A percentile compares a stretch with the other conserved stretches of the same genome.
These are phyloP conservation scores for Cucurbita pepo DNA, from an alignment of 306 rosid genomes.

Conservation along the genomic window DNA sequence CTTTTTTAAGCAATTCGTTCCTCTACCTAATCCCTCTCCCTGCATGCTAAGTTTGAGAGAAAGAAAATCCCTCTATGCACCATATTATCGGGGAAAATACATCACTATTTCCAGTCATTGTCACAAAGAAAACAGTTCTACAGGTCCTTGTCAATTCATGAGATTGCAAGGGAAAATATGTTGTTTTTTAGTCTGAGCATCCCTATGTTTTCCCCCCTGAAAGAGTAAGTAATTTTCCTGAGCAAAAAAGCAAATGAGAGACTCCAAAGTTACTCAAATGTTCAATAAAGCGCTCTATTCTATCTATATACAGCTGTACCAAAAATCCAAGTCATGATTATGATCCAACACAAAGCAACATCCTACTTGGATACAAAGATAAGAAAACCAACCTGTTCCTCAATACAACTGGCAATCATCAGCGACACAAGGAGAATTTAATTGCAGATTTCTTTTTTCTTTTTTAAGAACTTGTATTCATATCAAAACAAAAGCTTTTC, in stretches of 20 bases:
- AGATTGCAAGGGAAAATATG: not conserved
- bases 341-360: conserved; percentile 59
- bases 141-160: conserved; percentile 1
- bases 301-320: conserved; percentile 29
- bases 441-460: not conserved
- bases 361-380: conserved; percentile 69
- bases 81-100: conserved; percentile 3
- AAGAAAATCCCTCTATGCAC: not conserved
- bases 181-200: not conserved
- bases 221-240: not conserved
- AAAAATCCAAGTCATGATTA: conserved; percentile 26
- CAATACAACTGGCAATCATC: conserved; percentile 20
- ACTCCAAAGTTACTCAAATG: conserved; percentile 69
- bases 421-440: conserved; percentile 3
- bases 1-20: not conserved
- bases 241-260: conserved; percentile 22
- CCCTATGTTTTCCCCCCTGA: not conserved
- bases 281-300: conserved; percentile 10
- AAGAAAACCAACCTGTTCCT: conserved; percentile 56
- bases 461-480: not conserved
- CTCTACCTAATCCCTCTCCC: conserved; percentile 2
- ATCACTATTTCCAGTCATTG: conserved; percentile 5
- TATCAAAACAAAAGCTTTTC: not conserved
- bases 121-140: not conserved
- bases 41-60: conserved; percentile 4